Evolutionary conservation across 495 filamentous ascomycete genomes (phyloP), one percentile per base, ranked within the genome.

Genomic region (Cercophora sp.): DNA sequence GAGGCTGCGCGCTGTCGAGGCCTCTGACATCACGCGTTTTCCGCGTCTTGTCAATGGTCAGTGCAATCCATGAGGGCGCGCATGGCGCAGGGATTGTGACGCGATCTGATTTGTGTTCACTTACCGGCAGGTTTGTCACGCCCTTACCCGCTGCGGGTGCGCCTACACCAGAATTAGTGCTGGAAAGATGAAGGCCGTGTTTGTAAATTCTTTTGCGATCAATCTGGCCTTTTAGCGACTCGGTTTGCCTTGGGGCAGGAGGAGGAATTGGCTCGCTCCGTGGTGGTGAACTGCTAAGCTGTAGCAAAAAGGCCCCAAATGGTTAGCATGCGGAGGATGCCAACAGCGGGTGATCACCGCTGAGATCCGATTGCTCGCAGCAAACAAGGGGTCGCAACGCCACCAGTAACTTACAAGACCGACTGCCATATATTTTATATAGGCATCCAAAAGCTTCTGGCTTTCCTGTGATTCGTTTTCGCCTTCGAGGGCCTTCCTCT

Each of bases 271-370:
- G 18, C 24, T 51, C 54, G 27, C 35, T 43, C 25, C 32, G 53
- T 18, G 50, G 27, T 32, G 64, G 64, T 26, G 64, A 67, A 52
- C 62, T 67, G 48, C 57, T 62, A 18, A 42, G 57, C 64, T 64
- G 54, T 36, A 22, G 31, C 39, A 40, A 54, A 41, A 48, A 27
- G 36, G 51, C 48, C 37, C 26, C 32, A 39, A 42, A 26, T 31
- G 51, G 55, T 56, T 56, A 58, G 52, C 48, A 50, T 11, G 8
- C 8, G 24, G 9, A n/a, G n/a, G n/a, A n/a, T n/a, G n/a, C n/a
- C n/a, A n/a, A n/a, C n/a, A n/a, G n/a, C n/a, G n/a, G n/a, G n/a
- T n/a, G n/a, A n/a, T n/a, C n/a, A n/a, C n/a, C n/a, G n/a, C n/a
- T 25, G 36, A 5, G n/a, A 41, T 18, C 34, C 48, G 24, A 41